Evolutionary conservation across 139 green algal genomes (phyloP).

Genomic region (Bryopsis sp.): DNA sequence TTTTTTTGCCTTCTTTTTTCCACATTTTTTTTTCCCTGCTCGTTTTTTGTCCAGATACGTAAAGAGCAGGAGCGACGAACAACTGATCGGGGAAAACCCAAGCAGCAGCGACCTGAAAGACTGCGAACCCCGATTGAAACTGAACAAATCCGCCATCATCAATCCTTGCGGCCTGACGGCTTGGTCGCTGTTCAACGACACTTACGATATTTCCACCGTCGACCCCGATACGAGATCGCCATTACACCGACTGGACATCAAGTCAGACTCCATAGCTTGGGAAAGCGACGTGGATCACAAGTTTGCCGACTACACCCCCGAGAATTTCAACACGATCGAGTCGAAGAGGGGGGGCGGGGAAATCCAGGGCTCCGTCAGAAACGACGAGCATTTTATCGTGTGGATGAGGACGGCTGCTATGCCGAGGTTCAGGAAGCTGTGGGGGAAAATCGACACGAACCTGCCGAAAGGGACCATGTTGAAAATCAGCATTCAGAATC

Average conservation of each 20-base stretch:
- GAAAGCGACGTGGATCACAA: constrained; percentile 49
- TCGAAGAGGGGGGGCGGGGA: constrained; percentile 43
- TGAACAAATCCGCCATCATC: constrained; percentile 41
- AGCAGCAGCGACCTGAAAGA: constrained; percentile 24
- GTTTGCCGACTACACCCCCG: constrained; percentile 43
- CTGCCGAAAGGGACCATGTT: constrained; percentile 38
- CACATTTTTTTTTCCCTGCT: neutral
- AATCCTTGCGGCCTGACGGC: constrained; percentile 88
- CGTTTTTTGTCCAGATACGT: constrained; percentile 51
- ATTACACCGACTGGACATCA: constrained; percentile 26
- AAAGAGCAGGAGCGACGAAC: constrained; percentile 56
- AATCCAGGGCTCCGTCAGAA: constrained; percentile 27
- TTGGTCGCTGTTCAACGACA: constrained; percentile 92
- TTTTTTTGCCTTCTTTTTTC: neutral
- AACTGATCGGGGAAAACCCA: constrained; percentile 46
- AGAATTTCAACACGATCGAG: constrained; percentile 64
- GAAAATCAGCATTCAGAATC: constrained; percentile 38
- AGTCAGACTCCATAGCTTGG: constrained; percentile 66
- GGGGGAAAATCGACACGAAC: constrained; percentile 31
- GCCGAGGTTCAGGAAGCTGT: constrained; percentile 50
- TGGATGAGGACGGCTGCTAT: constrained; percentile 85
- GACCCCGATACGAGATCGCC: neutral
- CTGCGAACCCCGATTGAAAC: constrained; percentile 21
- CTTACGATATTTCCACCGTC: constrained; percentile 28
- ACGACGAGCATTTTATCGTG: constrained; percentile 88